Evolutionary conservation across 257 asterid species (phyloP).

Genomic region (Eucommia ulmoides): DNA sequence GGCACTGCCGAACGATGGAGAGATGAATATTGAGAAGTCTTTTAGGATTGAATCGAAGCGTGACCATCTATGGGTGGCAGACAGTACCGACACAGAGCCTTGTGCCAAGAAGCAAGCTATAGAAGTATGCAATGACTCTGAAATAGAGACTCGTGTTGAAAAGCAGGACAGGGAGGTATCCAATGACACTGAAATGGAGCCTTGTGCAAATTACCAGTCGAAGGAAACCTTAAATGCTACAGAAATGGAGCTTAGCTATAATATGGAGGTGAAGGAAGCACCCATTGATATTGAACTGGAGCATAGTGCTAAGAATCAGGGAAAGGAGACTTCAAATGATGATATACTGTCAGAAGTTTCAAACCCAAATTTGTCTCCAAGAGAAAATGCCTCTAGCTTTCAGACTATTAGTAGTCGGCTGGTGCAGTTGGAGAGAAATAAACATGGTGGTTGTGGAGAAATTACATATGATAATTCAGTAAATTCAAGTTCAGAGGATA

Average conservation of each 20-base stretch:
- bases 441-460: conserved; percentile 57
- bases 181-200: conserved; percentile 14
- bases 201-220: too few relatives aligned
- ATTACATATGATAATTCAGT: conserved; percentile 53
- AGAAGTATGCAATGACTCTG: conserved; percentile 14
- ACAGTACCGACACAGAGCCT: conserved; percentile 20
- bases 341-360: conserved; percentile 80
- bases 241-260: conserved; percentile 1
- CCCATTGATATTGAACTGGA: conserved; percentile 21
- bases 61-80: conserved; percentile 16
- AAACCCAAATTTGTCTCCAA: conserved; percentile 64
- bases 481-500: conserved; percentile 39
- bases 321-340: conserved; percentile 69
- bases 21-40: conserved; percentile 25
- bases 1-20: conserved; percentile 16
- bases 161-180: conserved; percentile 4
- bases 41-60: conserved; percentile 21
- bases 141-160: conserved; percentile 11
- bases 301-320: conserved; percentile 19
- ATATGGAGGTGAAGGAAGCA: conserved; percentile 18
- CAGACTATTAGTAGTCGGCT: conserved; percentile 38
- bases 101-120: conserved; percentile 22
- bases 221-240: too few relatives aligned
- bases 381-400: conserved; percentile 44
- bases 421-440: conserved; percentile 27